These are phyloP conservation scores for Colletotrichum cordylinicola DNA, from an alignment of 2,329 filamentous ascomycete genomes.

Conservation along the genomic window DNA sequence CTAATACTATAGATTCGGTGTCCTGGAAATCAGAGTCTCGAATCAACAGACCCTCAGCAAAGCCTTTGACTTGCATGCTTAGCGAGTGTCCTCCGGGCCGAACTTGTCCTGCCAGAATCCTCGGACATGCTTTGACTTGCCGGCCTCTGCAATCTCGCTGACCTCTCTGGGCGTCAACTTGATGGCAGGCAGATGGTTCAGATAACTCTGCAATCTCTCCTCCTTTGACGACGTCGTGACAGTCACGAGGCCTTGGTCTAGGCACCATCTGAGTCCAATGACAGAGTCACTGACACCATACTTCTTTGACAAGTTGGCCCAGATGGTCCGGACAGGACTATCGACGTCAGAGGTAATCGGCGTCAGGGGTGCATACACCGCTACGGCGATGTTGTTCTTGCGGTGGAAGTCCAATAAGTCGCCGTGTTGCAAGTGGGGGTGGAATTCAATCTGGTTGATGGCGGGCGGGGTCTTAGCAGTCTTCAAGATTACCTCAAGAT, in stretches of 20 bases:
- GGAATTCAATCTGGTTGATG: slow-evolving; percentile 83
- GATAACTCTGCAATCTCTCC: slow-evolving; percentile 61
- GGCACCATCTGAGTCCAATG: slow-evolving; percentile 62
- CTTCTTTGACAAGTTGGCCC: slow-evolving; percentile 58
- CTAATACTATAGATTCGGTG: not conserved
- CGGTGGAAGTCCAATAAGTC: slow-evolving; percentile 63
- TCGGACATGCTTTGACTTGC: slow-evolving; percentile 65
- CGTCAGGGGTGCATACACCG: slow-evolving; percentile 62
- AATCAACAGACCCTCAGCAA: not conserved
- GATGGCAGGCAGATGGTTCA: slow-evolving; percentile 56
- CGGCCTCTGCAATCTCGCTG: slow-evolving; percentile 58
- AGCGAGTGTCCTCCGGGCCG: slow-evolving; percentile 55
- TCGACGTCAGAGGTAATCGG: slow-evolving; percentile 52
- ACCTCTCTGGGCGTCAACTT: slow-evolving; percentile 66
- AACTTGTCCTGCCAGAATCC: slow-evolving; percentile 64
- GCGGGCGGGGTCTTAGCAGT: slow-evolving; percentile 68
- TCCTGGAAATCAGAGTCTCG: not conserved
- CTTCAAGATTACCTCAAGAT: slow-evolving; percentile 62
- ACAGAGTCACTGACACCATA: slow-evolving; percentile 63
- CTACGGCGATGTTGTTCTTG: slow-evolving; percentile 60
- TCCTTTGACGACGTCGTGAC: slow-evolving; percentile 66
- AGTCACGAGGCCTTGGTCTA: slow-evolving; percentile 64
- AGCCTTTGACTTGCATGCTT: slow-evolving; percentile 11
- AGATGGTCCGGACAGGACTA: slow-evolving; percentile 59
- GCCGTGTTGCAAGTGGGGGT: slow-evolving; percentile 75